These are phyloP conservation scores for Sambucus nigra DNA, from an alignment of 129 eudicot genomes.

Conservation along the genomic window DNA sequence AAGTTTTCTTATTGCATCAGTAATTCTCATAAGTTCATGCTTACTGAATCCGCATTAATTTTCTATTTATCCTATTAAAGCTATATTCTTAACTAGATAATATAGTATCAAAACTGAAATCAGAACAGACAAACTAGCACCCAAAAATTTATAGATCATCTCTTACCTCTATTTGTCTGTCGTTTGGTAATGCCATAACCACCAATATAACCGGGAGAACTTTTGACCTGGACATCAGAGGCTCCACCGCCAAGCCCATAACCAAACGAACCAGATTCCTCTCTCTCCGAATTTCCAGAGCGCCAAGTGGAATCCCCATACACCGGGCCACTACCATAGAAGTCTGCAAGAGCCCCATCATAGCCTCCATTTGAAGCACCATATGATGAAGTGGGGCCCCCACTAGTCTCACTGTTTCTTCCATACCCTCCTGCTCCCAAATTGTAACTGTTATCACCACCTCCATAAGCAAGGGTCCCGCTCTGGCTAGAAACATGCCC, in stretches of 20 bases:
- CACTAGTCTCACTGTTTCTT: slow-evolving; percentile 33
- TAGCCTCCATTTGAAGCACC: slow-evolving; percentile 39
- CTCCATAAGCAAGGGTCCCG: slow-evolving; percentile 50
- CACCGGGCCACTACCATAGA: slow-evolving; percentile 40
- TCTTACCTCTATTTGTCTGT: slow-evolving; percentile 48
- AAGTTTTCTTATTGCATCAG: too few species aligned
- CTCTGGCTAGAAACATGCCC: slow-evolving; percentile 28
- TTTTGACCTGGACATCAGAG: slow-evolving; percentile 30
- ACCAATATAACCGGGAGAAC: slow-evolving; percentile 50
- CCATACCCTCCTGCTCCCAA: slow-evolving; percentile 49
- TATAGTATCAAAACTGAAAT: not conserved
- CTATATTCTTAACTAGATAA: not conserved
- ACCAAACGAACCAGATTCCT: slow-evolving; percentile 53
- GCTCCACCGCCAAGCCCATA: slow-evolving; percentile 48
- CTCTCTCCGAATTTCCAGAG: slow-evolving; percentile 37
- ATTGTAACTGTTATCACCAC: slow-evolving; percentile 35
- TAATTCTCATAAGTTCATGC: too few species aligned
- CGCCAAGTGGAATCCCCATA: slow-evolving; percentile 64
- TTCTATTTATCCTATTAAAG: too few species aligned
- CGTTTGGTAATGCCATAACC: slow-evolving; percentile 39
- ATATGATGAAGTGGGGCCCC: slow-evolving; percentile 31
- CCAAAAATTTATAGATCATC: not conserved
- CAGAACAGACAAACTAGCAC: not conserved
- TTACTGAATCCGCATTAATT: too few species aligned
- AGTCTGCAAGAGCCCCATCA: slow-evolving; percentile 49